Conservation (phyloP, 1,284 basidiomycete species). For the Trichosporon sp. region DNA sequence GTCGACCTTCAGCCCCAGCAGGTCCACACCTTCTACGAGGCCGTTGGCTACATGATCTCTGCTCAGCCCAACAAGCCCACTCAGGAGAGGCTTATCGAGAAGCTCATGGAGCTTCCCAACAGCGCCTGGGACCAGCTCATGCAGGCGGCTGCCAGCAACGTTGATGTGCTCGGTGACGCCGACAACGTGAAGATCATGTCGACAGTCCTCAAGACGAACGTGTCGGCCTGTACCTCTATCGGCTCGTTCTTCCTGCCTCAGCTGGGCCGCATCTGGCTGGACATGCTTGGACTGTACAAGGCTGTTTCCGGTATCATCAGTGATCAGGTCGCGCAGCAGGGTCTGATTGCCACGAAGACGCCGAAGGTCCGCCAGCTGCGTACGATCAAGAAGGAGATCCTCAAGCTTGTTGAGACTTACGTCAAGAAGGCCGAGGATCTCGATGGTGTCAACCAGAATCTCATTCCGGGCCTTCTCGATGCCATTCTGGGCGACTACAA, state of each 20-base stretch:
- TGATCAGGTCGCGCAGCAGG: constrained; percentile 81
- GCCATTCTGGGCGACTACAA: constrained; percentile 96
- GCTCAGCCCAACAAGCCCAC: constrained; percentile 96
- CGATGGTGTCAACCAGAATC: constrained; percentile 80
- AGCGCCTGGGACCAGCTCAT: constrained; percentile 97
- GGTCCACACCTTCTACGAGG: constrained; percentile 96
- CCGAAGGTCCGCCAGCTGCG: constrained; percentile 91
- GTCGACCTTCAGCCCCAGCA: constrained; percentile 92
- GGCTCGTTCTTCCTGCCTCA: constrained; percentile 96
- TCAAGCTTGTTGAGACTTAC: constrained; percentile 96
- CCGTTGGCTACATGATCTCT: constrained; percentile 98
- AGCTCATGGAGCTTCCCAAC: constrained; percentile 96
- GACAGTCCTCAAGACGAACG: constrained; percentile 98
- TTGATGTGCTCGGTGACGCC: constrained; percentile 82
- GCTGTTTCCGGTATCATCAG: constrained; percentile 97
- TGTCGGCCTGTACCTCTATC: constrained; percentile 94
- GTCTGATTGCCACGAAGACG: constrained; percentile 89
- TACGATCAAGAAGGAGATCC: constrained; percentile 98
- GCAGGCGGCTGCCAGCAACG: constrained; percentile 88
- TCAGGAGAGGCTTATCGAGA: constrained; percentile 90
- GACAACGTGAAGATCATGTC: constrained; percentile 97
- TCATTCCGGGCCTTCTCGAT: constrained; percentile 93
- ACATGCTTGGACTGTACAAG: constrained; percentile 97
- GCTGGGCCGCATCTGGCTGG: constrained; percentile 91
- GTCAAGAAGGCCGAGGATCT: constrained; percentile 95